Evolutionary conservation across 208 protist genomes (phyloP).

Genomic region (Leishmania guyanensis): DNA sequence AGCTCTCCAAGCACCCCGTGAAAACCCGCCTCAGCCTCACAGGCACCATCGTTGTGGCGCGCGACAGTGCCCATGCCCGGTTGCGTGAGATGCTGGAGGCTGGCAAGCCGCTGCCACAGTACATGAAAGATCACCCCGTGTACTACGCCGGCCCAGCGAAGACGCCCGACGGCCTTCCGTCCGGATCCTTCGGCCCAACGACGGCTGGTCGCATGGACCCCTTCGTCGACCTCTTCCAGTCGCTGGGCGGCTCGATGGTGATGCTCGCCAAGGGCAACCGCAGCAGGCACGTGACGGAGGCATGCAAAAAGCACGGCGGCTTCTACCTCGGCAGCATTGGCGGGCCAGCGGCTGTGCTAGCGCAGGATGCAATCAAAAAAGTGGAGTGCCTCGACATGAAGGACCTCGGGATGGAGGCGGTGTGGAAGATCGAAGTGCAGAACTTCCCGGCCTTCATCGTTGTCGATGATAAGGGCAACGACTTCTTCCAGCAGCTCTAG

Average conservation of each 20-base stretch:
- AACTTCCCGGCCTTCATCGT: slow-evolving; percentile 98
- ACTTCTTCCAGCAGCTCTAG: slow-evolving; percentile 93
- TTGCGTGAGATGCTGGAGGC: slow-evolving; percentile 91
- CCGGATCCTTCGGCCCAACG: slow-evolving; percentile 97
- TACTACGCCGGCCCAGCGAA: slow-evolving; percentile 99
- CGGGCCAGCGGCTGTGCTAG: slow-evolving; percentile 96
- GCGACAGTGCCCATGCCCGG: slow-evolving; percentile 97
- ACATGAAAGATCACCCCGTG: slow-evolving; percentile 96
- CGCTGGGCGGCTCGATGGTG: slow-evolving; percentile 89
- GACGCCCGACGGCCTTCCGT: slow-evolving; percentile 92
- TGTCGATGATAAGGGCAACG: slow-evolving; percentile 98
- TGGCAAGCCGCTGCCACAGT: slow-evolving; percentile 90
- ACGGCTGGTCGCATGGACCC: slow-evolving; percentile 97
- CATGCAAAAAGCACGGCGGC: slow-evolving; percentile 95
- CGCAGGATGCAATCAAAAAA: slow-evolving; percentile 92
- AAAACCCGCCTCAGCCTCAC: slow-evolving; percentile 94
- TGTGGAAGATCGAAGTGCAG: slow-evolving; percentile 96
- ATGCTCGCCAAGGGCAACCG: slow-evolving; percentile 98
- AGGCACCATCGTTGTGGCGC: slow-evolving; percentile 96
- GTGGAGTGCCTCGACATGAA: slow-evolving; percentile 92
- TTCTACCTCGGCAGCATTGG: slow-evolving; percentile 98
- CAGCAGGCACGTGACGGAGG: slow-evolving; percentile 87
- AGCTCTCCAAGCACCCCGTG: slow-evolving; percentile 89
- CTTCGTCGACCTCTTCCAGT: slow-evolving; percentile 95
- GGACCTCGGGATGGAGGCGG: slow-evolving; percentile 93